Evolutionary conservation across 1,284 basidiomycete species (phyloP), one percentile per base, ranked within the genome.

Genomic region (Ganoderma boninense): DNA sequence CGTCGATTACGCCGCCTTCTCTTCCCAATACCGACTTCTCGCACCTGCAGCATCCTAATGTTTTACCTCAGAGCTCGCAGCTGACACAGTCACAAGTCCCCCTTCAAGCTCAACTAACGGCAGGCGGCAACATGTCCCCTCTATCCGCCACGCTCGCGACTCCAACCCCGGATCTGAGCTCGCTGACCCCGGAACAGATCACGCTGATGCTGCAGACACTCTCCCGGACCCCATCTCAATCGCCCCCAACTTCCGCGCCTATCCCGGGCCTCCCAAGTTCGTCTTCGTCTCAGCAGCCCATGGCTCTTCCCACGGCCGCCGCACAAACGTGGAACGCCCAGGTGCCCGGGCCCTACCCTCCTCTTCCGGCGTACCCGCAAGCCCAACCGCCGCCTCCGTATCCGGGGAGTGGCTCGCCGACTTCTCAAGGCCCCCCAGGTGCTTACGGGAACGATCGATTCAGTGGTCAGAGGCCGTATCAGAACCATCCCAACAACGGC

Each of bases 181-280:
- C 88, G 10, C 82, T 90, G 35, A 90, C 89, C 1, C 89, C 87
- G 0, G 89, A 89, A 67, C 89, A 91, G 77, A 86, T 91, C 32
- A 87, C 89, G 68, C 80, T 83, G 32, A 84, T 91, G 77, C 78
- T 91, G 35, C 85, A 85, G 52, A 82, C 87, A 0, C 79, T 90
- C 2, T 26, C 78, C 78, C 44, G 74, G 69, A 42, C 60, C 2
- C 43, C 60, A 8, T 35, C 32, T 20, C 59, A 38, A 23, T 40
- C 59, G 7, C 60, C 60, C n/a, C 61, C 70, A 18, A 65, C 70
- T 35, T 61, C 72, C 42, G 54, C 72, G 60, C 54, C 68, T 18
- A 67, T 72, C 49, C 68, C 67, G 6, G 29, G 63, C 49, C 20
- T 60, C 29, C 4, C 29, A 32, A 32, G 29, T 32, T 32, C 29